Percentiles rank a stretch among this genome's conserved stretches.
phyloP scores from a whole-genome alignment of 306 rosid genomes.

The Ammopiptanthus mongolicus region DNA sequence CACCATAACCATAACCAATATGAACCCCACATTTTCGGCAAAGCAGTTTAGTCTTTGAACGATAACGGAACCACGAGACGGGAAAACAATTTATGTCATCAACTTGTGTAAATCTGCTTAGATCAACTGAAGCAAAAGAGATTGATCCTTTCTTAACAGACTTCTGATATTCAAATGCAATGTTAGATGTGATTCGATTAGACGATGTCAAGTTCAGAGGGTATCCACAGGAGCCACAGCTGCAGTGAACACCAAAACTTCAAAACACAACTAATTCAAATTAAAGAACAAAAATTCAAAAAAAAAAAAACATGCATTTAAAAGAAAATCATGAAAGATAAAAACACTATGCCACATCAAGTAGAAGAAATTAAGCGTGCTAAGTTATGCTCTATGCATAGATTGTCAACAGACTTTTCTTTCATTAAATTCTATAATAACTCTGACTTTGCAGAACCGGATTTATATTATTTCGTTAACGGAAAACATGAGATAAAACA shows the following conservation, averaged over 20 bases:
- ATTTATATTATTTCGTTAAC: background rate
- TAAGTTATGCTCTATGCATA: background rate
- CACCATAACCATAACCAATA: constrained; percentile 52
- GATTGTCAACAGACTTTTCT: background rate
- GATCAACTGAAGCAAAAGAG: constrained; percentile 49
- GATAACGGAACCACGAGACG: constrained; percentile 34
- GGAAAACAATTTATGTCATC: constrained; percentile 57
- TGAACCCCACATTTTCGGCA: constrained; percentile 58
- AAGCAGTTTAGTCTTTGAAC: constrained; percentile 50
- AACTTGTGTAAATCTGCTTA: constrained; percentile 64
- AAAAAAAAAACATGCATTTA: background rate
- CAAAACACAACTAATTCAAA: constrained; percentile 9
- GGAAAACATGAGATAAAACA: background rate
- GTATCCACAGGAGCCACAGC: constrained; percentile 69
- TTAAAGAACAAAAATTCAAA: background rate
- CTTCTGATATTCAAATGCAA: constrained; percentile 47
- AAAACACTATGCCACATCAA: background rate
- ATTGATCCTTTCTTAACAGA: constrained; percentile 51
- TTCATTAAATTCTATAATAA: background rate
- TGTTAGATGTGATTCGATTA: constrained; percentile 52
- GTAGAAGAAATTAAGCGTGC: background rate
- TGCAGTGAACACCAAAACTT: constrained; percentile 29
- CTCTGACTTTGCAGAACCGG: background rate
- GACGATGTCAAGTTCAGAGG: constrained; percentile 58
- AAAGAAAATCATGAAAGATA: background rate